phyloP scores from a whole-genome alignment of 768 basidiomycete species.

The Xerocomus spinulosus region DNA sequence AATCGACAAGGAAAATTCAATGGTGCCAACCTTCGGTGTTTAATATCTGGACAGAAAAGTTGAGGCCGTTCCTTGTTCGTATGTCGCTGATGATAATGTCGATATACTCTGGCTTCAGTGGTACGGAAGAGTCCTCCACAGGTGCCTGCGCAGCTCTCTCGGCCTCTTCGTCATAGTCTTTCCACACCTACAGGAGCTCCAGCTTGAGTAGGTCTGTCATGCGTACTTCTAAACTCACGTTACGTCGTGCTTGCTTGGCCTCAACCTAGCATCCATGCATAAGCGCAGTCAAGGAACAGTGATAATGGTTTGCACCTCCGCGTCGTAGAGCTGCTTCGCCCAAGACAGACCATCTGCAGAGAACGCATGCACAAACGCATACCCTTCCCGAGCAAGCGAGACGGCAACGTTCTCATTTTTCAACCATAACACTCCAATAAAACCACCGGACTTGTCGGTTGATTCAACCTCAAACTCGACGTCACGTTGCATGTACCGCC shows the following conservation, averaged over 20 bases:
- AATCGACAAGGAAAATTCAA: background rate
- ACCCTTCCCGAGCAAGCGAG: constrained; percentile 77
- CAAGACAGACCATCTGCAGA: constrained; percentile 81
- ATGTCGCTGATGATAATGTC: constrained; percentile 93
- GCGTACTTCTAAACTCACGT: constrained; percentile 47
- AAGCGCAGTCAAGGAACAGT: background rate
- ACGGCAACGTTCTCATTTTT: constrained; percentile 87
- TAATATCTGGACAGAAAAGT: constrained; percentile 89
- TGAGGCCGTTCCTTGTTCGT: constrained; percentile 65
- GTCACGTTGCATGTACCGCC: constrained; percentile 89
- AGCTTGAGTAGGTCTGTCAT: background rate
- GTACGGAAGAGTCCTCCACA: constrained; percentile 42
- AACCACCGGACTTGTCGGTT: constrained; percentile 92
- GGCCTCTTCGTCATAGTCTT: constrained; percentile 71
- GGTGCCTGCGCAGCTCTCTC: constrained; percentile 49
- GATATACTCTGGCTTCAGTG: constrained; percentile 79
- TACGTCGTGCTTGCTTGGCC: constrained; percentile 73
- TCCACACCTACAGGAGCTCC: constrained; percentile 65
- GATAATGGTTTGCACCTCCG: constrained; percentile 56
- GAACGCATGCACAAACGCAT: constrained; percentile 83
- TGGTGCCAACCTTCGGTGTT: constrained; percentile 74
- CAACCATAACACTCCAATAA: constrained; percentile 82
- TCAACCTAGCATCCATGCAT: constrained; percentile 48
- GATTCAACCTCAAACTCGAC: constrained; percentile 89
- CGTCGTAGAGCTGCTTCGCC: constrained; percentile 74